These are phyloP conservation scores for Ustilaginoidea virens DNA, from an alignment of 2,329 filamentous ascomycete genomes.

Conservation along the genomic window DNA sequence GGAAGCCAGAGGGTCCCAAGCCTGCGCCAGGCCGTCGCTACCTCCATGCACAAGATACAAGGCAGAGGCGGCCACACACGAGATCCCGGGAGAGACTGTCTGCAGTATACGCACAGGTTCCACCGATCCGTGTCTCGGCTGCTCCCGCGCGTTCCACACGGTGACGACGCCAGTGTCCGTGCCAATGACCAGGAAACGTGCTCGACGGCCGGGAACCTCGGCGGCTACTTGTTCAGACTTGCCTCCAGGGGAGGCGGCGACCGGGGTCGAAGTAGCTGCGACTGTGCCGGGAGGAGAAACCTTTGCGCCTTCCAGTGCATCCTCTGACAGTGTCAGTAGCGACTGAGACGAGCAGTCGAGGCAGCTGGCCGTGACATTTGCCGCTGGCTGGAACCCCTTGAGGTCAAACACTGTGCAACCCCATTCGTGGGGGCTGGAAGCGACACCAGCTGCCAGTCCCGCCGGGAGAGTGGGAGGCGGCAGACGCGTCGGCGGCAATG, in stretches of 20 bases:
- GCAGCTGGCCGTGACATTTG: constrained; percentile 52
- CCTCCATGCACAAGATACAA: constrained; percentile 86
- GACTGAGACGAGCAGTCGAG: constrained; percentile 65
- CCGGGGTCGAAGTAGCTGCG: constrained; percentile 16
- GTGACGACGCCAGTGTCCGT: constrained; percentile 64
- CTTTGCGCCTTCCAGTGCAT: constrained; percentile 41
- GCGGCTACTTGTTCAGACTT: constrained; percentile 18
- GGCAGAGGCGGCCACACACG: constrained; percentile 67
- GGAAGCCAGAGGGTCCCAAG: constrained; percentile 91
- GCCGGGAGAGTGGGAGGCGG: constrained; percentile 10
- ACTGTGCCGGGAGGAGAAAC: constrained; percentile 32
- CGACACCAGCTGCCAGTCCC: constrained; percentile 1
- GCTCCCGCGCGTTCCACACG: constrained; percentile 71
- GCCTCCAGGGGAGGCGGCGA: constrained; percentile 5
- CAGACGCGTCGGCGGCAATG: constrained; percentile 10
- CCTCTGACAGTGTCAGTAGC: constrained; percentile 57
- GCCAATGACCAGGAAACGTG: constrained; percentile 66
- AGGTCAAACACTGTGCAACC: constrained; percentile 23
- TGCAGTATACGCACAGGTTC: constrained; percentile 67
- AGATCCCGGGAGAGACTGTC: constrained; percentile 80
- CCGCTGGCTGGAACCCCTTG: constrained; percentile 37
- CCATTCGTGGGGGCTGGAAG: constrained; percentile 16
- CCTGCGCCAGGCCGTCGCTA: constrained; percentile 86
- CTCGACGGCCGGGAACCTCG: constrained; percentile 73
- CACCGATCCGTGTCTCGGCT: constrained; percentile 29